phyloP scores from a whole-genome alignment of 495 filamentous ascomycete genomes.

The Melanomma pulvis-pyrius region DNA sequence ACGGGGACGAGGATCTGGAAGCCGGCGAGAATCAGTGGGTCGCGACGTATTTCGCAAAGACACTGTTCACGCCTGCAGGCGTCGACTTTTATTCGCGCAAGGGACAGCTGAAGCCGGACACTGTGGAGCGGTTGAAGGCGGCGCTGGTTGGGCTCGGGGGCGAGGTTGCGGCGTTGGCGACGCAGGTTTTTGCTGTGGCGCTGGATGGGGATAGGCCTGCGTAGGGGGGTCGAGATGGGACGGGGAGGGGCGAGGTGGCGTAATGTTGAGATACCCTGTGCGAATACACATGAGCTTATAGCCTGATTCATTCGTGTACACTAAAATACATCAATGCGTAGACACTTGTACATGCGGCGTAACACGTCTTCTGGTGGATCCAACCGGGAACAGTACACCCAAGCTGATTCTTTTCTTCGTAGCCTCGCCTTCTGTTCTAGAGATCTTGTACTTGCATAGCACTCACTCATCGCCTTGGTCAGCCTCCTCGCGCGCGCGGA shows the following conservation, averaged over 20 bases:
- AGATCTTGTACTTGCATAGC: no score
- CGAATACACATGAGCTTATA: no score
- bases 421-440: no score
- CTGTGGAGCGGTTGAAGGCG: constrained; percentile 50
- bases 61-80: constrained; percentile 73
- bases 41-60: constrained; percentile 76
- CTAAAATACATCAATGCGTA: not conserved
- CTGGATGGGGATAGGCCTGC: constrained; percentile 35
- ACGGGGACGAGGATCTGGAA: constrained; percentile 56
- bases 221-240: not conserved
- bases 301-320: no score
- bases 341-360: not conserved
- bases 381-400: no score
- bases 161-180: constrained; percentile 44
- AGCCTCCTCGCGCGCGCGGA: no score
- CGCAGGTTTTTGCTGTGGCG: constrained; percentile 47
- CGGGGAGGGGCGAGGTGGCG: not conserved
- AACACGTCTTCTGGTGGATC: not conserved
- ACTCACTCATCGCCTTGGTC: no score
- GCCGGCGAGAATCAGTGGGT: constrained; percentile 56
- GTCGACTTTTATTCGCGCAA: constrained; percentile 70
- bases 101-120: constrained; percentile 55
- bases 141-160: constrained; percentile 45
- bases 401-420: no score
- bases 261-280: not conserved